A percentile compares a stretch with the other conserved stretches of the same genome.
Conservation (phyloP, 192 early-diverging fungal species). For the Backusella sp. region DNA sequence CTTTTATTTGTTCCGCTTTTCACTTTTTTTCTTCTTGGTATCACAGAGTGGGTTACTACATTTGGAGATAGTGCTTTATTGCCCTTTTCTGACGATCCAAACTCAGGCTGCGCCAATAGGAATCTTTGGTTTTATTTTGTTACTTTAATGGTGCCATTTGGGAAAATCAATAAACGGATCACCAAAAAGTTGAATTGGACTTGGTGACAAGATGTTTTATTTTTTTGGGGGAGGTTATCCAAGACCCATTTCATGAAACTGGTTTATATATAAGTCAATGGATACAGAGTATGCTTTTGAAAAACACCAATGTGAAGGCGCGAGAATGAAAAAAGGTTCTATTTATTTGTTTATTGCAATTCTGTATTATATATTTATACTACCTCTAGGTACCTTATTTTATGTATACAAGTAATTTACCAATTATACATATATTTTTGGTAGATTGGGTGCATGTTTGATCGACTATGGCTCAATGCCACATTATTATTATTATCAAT, state of each 20-base stretch:
- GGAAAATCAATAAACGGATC: neutral
- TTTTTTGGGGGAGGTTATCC: too few relatives aligned
- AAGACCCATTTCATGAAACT: too few relatives aligned
- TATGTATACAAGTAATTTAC: neutral
- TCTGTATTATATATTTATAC: too few relatives aligned
- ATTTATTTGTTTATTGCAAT: too few relatives aligned
- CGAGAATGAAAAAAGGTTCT: too few relatives aligned
- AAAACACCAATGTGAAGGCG: too few relatives aligned
- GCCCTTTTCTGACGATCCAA: neutral
- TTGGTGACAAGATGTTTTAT: neutral
- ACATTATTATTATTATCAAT: neutral
- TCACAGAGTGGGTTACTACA: neutral
- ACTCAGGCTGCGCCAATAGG: constrained; percentile 1
- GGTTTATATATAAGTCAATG: too few relatives aligned
- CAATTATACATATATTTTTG: neutral
- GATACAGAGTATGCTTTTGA: too few relatives aligned
- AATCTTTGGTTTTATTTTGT: neutral
- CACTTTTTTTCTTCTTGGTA: neutral
- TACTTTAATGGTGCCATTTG: too few relatives aligned
- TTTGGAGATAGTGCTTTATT: neutral
- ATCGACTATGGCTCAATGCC: neutral
- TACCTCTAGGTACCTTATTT: neutral
- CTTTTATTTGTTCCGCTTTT: neutral
- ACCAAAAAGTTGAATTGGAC: neutral
- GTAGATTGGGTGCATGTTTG: neutral